These are phyloP conservation scores for Akanthomyces muscarius DNA, from an alignment of 2,329 filamentous ascomycete genomes.

Conservation along the genomic window DNA sequence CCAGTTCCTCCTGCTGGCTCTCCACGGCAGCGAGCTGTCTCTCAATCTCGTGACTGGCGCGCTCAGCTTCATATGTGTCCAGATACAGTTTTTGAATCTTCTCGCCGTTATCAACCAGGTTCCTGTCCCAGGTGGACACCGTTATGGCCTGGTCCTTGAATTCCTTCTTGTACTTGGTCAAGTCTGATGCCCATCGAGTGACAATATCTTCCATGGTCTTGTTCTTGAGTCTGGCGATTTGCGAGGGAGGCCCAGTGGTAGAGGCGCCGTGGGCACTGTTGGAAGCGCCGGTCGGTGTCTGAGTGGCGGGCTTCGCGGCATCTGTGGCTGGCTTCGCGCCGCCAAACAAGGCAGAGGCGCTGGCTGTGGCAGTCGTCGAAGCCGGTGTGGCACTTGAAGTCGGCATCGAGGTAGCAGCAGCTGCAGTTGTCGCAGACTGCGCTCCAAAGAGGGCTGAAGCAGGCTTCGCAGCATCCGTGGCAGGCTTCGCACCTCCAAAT, in stretches of 20 bases:
- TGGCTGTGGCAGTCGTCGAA: constrained; percentile 29
- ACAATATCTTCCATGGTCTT: constrained; percentile 99
- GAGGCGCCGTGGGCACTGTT: constrained; percentile 59
- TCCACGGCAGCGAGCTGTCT: constrained; percentile 86
- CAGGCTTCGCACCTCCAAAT: constrained; percentile 31
- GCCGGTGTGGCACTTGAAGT: constrained; percentile 27
- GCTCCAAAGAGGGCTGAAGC: constrained; percentile 31
- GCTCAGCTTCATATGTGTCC: constrained; percentile 88
- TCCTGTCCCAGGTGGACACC: constrained; percentile 85
- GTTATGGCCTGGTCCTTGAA: constrained; percentile 88
- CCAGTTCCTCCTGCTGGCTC: constrained; percentile 86
- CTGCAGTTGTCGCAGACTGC: constrained; percentile 29
- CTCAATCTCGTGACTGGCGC: constrained; percentile 90
- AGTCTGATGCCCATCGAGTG: constrained; percentile 90
- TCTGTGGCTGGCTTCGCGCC: constrained; percentile 29
- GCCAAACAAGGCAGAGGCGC: constrained; percentile 32
- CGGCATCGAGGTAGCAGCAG: constrained; percentile 20
- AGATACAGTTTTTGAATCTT: constrained; percentile 93
- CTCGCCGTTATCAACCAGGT: constrained; percentile 88
- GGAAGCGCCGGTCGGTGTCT: constrained; percentile 24
- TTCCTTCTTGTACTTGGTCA: constrained; percentile 94
- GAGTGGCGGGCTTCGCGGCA: constrained; percentile 27
- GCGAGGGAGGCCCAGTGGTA: constrained; percentile 74
- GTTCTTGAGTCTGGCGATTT: constrained; percentile 88
- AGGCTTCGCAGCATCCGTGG: constrained; percentile 22